Evolutionary conservation across 2,329 filamentous ascomycete species (phyloP).

Genomic region (Amphichorda felina): DNA sequence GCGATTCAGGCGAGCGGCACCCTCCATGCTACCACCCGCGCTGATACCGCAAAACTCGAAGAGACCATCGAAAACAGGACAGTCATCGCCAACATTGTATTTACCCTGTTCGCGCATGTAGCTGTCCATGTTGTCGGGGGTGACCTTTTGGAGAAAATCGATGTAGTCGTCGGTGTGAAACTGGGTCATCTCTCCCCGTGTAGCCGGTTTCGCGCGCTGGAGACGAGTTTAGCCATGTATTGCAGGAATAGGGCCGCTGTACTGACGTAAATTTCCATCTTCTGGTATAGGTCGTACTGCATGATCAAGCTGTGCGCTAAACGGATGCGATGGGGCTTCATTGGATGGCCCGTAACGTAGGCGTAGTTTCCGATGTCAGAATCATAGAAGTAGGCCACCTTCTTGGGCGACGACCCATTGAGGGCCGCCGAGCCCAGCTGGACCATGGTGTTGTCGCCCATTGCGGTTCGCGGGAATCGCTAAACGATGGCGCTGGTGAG

Average conservation of each 20-base stretch:
- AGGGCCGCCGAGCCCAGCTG: conserved; percentile 34
- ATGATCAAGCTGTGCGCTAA: conserved; percentile 92
- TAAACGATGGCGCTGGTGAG: not conserved
- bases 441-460: conserved; percentile 23
- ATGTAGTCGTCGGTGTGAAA: conserved; percentile 96
- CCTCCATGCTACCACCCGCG: conserved; percentile 86
- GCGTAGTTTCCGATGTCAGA: conserved; percentile 97
- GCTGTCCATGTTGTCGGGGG: conserved; percentile 95
- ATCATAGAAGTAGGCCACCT: conserved; percentile 97
- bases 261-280: conserved; percentile 90
- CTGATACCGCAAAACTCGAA: conserved; percentile 95
- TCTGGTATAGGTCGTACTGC: conserved; percentile 90
- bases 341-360: conserved; percentile 91
- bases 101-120: conserved; percentile 84
- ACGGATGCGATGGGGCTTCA: conserved; percentile 96
- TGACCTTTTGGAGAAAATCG: conserved; percentile 88
- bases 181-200: conserved; percentile 78
- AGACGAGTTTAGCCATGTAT: no score
- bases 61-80: conserved; percentile 94
- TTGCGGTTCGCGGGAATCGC: conserved; percentile 6
- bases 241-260: conserved; percentile 7
- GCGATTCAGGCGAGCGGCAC: conserved; percentile 78
- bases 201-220: conserved; percentile 76
- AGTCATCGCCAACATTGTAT: conserved; percentile 95
- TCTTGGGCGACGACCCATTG: conserved; percentile 46